Base-by-base conservation (phyloP, 805 yeast species). In the Candida coquimbonensis region DNA sequence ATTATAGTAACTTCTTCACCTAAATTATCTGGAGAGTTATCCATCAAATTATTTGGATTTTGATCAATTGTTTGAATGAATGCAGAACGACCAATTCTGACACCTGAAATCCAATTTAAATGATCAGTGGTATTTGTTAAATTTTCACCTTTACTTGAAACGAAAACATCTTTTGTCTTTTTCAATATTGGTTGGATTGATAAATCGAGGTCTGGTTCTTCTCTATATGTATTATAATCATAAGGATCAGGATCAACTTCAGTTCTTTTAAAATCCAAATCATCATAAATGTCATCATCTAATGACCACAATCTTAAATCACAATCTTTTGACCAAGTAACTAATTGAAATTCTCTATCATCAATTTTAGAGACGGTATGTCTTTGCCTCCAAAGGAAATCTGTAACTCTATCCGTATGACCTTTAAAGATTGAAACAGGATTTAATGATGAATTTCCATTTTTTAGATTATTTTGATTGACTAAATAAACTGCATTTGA, bases 21-120 rank as follows among this genome's bases (percentile, higher is more conserved):
- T 25, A 91, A 64, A 57, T 87, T 88, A 24, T 81, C 77, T 4
- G 78, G 74, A 11, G 60, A 51, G 17, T 65, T 69, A 21, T 66
- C 68, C 42, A 67, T 63, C 1, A 61, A 56, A 38, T 64, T 67
- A 31, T 72, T 63, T 0, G 72, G 67, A 39, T 56, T 56, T 26
- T 53, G 55, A 29, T 56, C 61, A 26, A 56, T 38, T 2, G 56
- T 49, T 12, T 59, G 57, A 1, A 59, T 55, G 42, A 57, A 59
- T 9, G 62, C 62, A 5, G 63, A 53, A 44, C 61, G 42, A 13
- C 58, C 58, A 57, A 91, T 78, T 47, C 89, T 72, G 8, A 91
- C 95, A 43, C 98, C 97, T 0, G 96, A 82, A 35, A 95, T 81
- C 98, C 98, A 91, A 51, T 84, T 81, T 49, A 91, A 67, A 58